These are phyloP conservation scores for Eucalyptus camaldulensis DNA, from an alignment of 345 rosid genomes.

Conservation along the genomic window DNA sequence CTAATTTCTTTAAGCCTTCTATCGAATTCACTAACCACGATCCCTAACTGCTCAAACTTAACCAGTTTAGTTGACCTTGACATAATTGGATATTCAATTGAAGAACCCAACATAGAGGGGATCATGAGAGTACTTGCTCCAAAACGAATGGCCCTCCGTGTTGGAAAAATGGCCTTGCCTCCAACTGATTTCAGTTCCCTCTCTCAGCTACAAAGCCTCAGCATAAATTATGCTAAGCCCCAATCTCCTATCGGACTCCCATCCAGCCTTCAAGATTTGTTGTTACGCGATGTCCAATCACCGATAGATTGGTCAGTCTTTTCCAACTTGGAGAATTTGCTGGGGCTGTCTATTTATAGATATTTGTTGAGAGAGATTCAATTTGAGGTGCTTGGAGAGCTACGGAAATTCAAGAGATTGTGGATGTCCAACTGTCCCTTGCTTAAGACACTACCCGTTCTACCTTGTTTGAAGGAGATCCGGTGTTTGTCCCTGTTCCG, in stretches of 20 bases:
- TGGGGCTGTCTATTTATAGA: rapidly evolving
- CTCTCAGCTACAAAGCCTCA: rapidly evolving
- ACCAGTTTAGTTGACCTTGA: neutral
- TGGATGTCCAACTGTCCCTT: rapidly evolving
- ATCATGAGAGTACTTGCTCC: neutral
- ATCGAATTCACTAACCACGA: rapidly evolving
- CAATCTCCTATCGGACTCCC: neutral
- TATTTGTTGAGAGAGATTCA: neutral
- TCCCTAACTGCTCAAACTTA: neutral
- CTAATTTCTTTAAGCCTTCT: rapidly evolving
- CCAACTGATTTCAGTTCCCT: neutral
- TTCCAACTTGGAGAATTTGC: neutral
- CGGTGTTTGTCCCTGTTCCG: rapidly evolving
- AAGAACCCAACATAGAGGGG: neutral
- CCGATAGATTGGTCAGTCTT: neutral
- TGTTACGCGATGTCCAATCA: rapidly evolving
- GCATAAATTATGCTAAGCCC: rapidly evolving
- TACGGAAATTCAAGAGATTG: neutral
- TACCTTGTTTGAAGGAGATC: neutral
- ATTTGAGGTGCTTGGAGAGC: neutral
- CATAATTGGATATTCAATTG: rapidly evolving
- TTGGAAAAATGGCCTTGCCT: neutral
- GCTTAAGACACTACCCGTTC: neutral
- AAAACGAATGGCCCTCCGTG: rapidly evolving
- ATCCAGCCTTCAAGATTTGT: rapidly evolving